These are phyloP conservation scores for Pyrenochaeta sp. DNA, from an alignment of 2,329 filamentous ascomycete species.

Conservation along the genomic window DNA sequence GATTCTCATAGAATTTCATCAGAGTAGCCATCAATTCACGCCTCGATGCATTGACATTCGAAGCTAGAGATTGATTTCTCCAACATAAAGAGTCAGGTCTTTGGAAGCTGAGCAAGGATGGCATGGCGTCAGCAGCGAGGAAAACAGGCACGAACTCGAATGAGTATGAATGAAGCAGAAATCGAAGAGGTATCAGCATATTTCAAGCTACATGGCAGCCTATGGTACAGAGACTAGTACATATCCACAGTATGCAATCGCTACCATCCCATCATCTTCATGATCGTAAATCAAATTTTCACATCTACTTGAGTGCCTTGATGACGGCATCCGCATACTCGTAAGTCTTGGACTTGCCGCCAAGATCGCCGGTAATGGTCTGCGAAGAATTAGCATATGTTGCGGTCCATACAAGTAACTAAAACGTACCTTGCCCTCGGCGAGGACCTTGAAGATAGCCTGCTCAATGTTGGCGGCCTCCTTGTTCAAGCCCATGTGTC, in stretches of 20 bases:
- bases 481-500: constrained; percentile 91
- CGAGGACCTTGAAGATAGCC: constrained; percentile 93
- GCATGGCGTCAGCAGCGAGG: too few species aligned
- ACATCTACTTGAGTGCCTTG: constrained; percentile 60
- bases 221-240: constrained; percentile 50
- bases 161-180: not conserved
- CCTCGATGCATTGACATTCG: too few species aligned
- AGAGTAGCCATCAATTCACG: too few species aligned
- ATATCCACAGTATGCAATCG: constrained; percentile 49
- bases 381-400: constrained; percentile 43
- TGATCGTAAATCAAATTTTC: constrained; percentile 34
- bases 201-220: constrained; percentile 36
- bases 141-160: too few species aligned
- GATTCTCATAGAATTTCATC: too few species aligned
- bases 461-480: constrained; percentile 90
- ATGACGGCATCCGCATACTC: constrained; percentile 96
- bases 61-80: too few species aligned
- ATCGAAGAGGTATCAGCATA: constrained; percentile 27
- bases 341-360: constrained; percentile 93
- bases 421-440: constrained; percentile 82
- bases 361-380: constrained; percentile 91
- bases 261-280: constrained; percentile 38
- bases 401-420: not conserved
- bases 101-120: too few species aligned
- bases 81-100: too few species aligned